These are phyloP conservation scores for Inonotus hispidus DNA, from an alignment of 1,284 basidiomycete species.

Conservation along the genomic window DNA sequence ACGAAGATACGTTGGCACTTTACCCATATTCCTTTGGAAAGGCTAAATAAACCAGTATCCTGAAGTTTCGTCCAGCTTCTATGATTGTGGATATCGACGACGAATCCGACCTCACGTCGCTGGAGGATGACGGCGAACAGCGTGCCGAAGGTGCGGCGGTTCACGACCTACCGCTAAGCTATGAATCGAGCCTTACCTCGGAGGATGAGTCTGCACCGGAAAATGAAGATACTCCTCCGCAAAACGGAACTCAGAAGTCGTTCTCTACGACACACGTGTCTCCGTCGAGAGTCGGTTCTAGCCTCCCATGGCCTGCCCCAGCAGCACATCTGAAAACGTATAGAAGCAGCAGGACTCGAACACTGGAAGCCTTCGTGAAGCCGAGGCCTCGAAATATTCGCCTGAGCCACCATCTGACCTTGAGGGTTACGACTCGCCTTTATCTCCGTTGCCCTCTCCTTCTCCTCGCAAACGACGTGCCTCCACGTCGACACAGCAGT, in stretches of 20 bases:
- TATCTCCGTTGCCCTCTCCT: slow-evolving; percentile 23
- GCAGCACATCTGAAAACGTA: slow-evolving; percentile 13
- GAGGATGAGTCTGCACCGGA: not conserved
- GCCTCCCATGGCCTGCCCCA: slow-evolving; percentile 5
- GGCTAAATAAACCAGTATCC: not conserved
- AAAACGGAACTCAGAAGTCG: not conserved
- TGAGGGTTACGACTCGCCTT: slow-evolving; percentile 19
- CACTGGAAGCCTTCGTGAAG: not conserved
- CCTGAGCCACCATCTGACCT: not conserved
- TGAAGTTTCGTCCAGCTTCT: not conserved
- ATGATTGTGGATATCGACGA: not conserved
- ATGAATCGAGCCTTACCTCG: not conserved
- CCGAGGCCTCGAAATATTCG: not conserved
- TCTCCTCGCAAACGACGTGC: slow-evolving; percentile 20
- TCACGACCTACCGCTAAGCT: not conserved
- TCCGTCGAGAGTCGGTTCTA: slow-evolving; percentile 11
- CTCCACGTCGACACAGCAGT: not conserved
- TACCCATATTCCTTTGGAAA: not conserved
- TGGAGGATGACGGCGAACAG: slow-evolving; percentile 8
- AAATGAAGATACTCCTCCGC: not conserved
- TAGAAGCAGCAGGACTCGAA: not conserved
- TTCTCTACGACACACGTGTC: not conserved
- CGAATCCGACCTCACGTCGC: not conserved
- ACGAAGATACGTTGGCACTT: not conserved
- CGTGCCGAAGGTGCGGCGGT: not conserved